phyloP scores from a whole-genome alignment of 1,284 basidiomycete genomes.

The Apiotrichum veenhuisii region DNA sequence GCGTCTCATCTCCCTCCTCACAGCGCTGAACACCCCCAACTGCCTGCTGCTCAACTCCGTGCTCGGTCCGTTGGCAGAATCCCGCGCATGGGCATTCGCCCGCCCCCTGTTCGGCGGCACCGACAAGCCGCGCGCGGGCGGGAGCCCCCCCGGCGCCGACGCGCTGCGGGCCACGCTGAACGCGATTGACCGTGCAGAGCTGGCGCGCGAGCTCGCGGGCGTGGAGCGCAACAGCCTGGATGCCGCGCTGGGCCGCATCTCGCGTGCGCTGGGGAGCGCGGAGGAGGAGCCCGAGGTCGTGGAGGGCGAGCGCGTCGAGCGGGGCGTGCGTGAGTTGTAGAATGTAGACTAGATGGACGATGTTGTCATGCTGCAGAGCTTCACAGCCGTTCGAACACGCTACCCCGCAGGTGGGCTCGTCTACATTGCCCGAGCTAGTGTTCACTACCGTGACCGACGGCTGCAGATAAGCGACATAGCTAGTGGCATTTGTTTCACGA shows the following conservation, averaged over 20 bases:
- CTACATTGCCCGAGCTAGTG: too few relatives aligned
- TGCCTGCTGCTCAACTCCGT: conserved; percentile 3
- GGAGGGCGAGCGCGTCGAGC: conserved; percentile 17
- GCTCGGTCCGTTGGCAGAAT: conserved; percentile 3
- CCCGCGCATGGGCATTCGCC: conserved; percentile 15
- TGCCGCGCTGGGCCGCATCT: conserved; percentile 3
- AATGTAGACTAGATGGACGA: background rate
- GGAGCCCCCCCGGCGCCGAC: background rate
- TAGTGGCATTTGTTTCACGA: too few relatives aligned
- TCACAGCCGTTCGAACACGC: too few relatives aligned
- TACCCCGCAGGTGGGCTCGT: too few relatives aligned
- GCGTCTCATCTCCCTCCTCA: background rate
- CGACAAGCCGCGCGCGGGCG: background rate
- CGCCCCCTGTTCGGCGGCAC: background rate
- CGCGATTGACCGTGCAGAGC: background rate
- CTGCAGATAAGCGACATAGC: too few relatives aligned
- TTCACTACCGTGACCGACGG: too few relatives aligned
- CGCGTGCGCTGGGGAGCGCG: conserved; percentile 5
- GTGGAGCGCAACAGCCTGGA: conserved; percentile 2
- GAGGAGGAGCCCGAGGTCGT: conserved; percentile 5
- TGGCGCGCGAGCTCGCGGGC: background rate
- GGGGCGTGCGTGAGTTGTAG: conserved; percentile 20
- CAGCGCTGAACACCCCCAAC: background rate
- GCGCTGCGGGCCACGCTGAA: conserved; percentile 3
- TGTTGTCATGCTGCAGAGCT: too few relatives aligned